Conservation (phyloP, 257 asterid genomes). For the Nicotiana noctiflora region DNA sequence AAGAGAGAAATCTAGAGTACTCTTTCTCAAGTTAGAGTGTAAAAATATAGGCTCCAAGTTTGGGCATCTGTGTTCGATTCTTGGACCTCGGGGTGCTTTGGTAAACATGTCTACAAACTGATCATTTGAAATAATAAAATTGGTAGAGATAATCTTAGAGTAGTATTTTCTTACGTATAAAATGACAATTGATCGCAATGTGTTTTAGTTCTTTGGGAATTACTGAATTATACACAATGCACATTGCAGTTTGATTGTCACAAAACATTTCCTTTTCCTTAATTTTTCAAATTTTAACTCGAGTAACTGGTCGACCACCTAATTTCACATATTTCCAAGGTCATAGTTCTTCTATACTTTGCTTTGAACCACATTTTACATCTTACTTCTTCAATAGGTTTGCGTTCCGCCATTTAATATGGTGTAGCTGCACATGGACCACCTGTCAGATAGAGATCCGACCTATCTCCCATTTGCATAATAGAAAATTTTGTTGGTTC, state of each 20-base stretch:
- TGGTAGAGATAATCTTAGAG: not conserved
- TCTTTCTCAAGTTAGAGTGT: not conserved
- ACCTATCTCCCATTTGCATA: not conserved
- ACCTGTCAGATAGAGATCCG: not conserved
- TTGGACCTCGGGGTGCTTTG: not conserved
- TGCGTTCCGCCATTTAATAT: not conserved
- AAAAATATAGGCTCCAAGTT: no score
- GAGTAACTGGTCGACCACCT: not conserved
- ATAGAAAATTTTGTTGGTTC: not conserved
- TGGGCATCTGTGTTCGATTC: not conserved
- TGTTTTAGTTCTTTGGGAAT: not conserved
- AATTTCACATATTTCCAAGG: not conserved
- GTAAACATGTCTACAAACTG: not conserved
- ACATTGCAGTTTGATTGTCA: not conserved
- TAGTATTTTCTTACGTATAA: not conserved
- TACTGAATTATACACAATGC: not conserved
- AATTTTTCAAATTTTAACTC: not conserved
- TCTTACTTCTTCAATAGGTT: not conserved
- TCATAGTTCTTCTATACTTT: not conserved
- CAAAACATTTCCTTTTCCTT: not conserved
- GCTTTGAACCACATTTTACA: not conserved
- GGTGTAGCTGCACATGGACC: not conserved
- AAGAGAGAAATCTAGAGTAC: not conserved
- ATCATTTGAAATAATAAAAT: not conserved
- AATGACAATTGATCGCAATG: not conserved